These are phyloP conservation scores for Boletus speciosus DNA, from an alignment of 768 basidiomycete species.

Conservation along the genomic window DNA sequence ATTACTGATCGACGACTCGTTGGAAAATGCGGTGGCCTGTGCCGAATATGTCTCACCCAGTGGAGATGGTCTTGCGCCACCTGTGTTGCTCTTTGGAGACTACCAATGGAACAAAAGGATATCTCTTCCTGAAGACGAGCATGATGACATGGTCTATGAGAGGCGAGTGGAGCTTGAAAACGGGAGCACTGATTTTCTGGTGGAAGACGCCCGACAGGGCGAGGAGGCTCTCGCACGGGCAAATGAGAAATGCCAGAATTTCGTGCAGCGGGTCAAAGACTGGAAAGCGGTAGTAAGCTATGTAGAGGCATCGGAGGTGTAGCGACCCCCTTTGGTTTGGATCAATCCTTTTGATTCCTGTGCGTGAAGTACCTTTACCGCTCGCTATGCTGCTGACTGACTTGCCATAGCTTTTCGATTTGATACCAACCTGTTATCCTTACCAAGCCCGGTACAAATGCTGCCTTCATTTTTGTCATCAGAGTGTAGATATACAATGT, in stretches of 20 bases:
- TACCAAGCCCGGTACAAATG: not conserved
- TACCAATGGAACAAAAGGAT: slow-evolving; percentile 73
- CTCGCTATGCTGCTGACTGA: not conserved
- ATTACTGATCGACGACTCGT: slow-evolving; percentile 75
- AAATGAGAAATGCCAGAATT: slow-evolving; percentile 35
- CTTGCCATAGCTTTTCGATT: not conserved
- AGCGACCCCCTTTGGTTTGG: not conserved
- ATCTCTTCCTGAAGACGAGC: slow-evolving; percentile 42
- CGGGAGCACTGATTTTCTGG: slow-evolving; percentile 54
- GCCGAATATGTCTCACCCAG: slow-evolving; percentile 29
- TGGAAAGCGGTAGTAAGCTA: slow-evolving; percentile 59
- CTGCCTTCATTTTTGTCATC: not conserved
- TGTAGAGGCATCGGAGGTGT: slow-evolving; percentile 31
- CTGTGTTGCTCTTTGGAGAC: slow-evolving; percentile 69
- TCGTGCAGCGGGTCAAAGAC: slow-evolving; percentile 51
- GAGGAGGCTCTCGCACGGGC: slow-evolving; percentile 44
- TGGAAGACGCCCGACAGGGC: slow-evolving; percentile 36
- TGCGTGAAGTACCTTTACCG: not conserved
- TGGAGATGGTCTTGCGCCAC: slow-evolving; percentile 34
- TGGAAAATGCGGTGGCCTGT: slow-evolving; percentile 71
- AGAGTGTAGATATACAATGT: not conserved
- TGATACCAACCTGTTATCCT: not conserved
- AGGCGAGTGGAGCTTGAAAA: slow-evolving; percentile 42
- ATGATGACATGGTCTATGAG: slow-evolving; percentile 54
- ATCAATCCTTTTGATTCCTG: not conserved